Percentiles rank a stretch among this genome's conserved stretches.
These are phyloP conservation scores for Isoetes taiwanensis DNA, from an alignment of 75 land plant species.

Conservation along the genomic window DNA sequence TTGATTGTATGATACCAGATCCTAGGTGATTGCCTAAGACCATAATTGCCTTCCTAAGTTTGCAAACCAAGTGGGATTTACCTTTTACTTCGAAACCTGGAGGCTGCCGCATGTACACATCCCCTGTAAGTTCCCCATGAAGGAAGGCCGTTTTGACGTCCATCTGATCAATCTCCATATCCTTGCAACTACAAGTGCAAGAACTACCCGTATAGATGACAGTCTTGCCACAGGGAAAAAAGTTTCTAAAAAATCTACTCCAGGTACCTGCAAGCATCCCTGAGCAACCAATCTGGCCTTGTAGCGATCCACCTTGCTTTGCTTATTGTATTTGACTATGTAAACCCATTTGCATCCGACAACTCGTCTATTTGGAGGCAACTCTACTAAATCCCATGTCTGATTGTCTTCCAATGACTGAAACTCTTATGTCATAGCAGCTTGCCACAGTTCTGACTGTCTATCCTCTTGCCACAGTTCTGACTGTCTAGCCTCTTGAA, in stretches of 20 bases:
- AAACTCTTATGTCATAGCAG: constrained; percentile 1
- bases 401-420: constrained; percentile 3
- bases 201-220: too few species aligned
- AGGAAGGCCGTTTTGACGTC: constrained; percentile 18
- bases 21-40: constrained; percentile 17
- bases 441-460: too few species aligned
- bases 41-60: constrained; percentile 21
- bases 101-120: constrained; percentile 12
- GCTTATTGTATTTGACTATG: too few species aligned
- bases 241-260: too few species aligned
- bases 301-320: too few species aligned
- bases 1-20: constrained; percentile 21
- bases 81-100: constrained; percentile 14
- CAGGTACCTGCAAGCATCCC: too few species aligned
- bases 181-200: too few species aligned
- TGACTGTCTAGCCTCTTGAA: too few species aligned
- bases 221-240: too few species aligned
- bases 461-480: too few species aligned
- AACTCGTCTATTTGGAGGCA: neutral
- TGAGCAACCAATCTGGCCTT: too few species aligned
- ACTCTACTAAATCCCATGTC: neutral
- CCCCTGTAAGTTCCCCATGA: constrained; percentile 14
- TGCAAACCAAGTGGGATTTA: constrained; percentile 6
- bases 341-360: too few species aligned
- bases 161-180: constrained; percentile 13